Percentiles rank a stretch among this genome's conserved stretches.
Evolutionary conservation across 306 rosid species (phyloP).

Genomic region (Lathyrus aphaca): DNA sequence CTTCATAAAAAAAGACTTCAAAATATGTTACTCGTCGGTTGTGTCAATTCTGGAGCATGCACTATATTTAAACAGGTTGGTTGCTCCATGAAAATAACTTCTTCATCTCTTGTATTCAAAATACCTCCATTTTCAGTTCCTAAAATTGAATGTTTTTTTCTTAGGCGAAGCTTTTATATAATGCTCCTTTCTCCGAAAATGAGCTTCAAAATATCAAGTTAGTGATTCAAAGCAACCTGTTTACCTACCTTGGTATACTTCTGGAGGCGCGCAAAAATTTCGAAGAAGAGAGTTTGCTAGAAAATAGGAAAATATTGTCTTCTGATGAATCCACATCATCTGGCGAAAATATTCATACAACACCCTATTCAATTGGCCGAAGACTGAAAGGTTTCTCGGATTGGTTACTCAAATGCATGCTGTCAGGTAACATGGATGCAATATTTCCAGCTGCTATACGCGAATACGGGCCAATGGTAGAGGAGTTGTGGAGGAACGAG

Average conservation of each 20-base stretch:
- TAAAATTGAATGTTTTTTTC: slow-evolving; percentile 36
- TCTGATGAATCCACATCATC: slow-evolving; percentile 54
- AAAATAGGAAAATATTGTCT: slow-evolving; percentile 44
- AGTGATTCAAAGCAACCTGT: slow-evolving; percentile 72
- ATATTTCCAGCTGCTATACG: slow-evolving; percentile 63
- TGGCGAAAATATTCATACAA: slow-evolving; percentile 50
- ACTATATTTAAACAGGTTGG: slow-evolving; percentile 84
- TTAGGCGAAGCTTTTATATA: slow-evolving; percentile 71
- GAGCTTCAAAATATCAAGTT: slow-evolving; percentile 68
- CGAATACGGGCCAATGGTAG: slow-evolving; percentile 55
- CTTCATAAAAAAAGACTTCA: slow-evolving; percentile 38
- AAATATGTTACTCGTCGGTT: slow-evolving; percentile 73
- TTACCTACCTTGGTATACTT: slow-evolving; percentile 61
- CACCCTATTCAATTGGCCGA: slow-evolving; percentile 59
- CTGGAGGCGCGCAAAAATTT: slow-evolving; percentile 71
- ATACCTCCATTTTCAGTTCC: slow-evolving; percentile 28
- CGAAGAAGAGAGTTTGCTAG: slow-evolving; percentile 67
- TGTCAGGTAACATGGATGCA: slow-evolving; percentile 63
- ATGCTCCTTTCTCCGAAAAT: slow-evolving; percentile 70
- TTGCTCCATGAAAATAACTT: slow-evolving; percentile 3
- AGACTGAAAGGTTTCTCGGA: slow-evolving; percentile 70
- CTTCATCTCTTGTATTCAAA: slow-evolving; percentile 18
- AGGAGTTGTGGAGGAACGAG: slow-evolving; percentile 75
- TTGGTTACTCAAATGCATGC: slow-evolving; percentile 69
- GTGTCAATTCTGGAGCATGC: slow-evolving; percentile 72